These are phyloP conservation scores for Encephalitozoon hellem DNA, from an alignment of 371 early-diverging fungal species.

Conservation along the genomic window DNA sequence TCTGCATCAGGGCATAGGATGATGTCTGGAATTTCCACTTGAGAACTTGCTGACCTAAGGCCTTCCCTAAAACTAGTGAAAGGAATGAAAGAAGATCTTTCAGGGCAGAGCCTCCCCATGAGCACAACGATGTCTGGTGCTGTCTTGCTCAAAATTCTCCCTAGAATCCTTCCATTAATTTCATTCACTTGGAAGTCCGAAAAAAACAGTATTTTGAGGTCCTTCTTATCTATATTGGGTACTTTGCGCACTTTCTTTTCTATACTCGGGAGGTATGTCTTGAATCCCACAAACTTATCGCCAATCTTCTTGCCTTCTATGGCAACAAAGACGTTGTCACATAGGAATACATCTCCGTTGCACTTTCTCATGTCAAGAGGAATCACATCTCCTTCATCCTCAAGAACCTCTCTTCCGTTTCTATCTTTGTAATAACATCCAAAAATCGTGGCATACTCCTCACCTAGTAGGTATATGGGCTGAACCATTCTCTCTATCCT, in stretches of 20 bases:
- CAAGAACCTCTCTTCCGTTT: conserved; percentile 24
- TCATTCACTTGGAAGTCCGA: background rate
- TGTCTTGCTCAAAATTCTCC: background rate
- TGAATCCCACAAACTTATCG: background rate
- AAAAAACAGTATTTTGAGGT: conserved; percentile 15
- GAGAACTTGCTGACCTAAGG: background rate
- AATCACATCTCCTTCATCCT: conserved; percentile 39
- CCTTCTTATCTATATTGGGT: background rate
- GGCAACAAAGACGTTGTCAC: conserved; percentile 41
- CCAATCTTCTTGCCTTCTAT: background rate
- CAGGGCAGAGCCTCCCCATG: background rate
- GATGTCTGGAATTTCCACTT: background rate
- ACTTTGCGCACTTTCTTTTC: background rate
- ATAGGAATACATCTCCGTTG: conserved; percentile 30
- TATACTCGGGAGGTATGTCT: conserved; percentile 18
- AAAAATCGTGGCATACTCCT: conserved; percentile 2
- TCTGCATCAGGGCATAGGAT: conserved; percentile 12
- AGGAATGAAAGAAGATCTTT: background rate
- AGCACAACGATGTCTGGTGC: conserved; percentile 16
- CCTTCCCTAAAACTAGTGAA: background rate
- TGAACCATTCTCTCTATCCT: background rate
- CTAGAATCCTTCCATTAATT: background rate
- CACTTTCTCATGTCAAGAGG: conserved; percentile 18
- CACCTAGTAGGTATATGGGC: conserved; percentile 9
- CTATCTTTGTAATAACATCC: conserved; percentile 42